Conservation (phyloP, 2,329 filamentous ascomycete species). For the Pseudogymnoascus sp. region DNA sequence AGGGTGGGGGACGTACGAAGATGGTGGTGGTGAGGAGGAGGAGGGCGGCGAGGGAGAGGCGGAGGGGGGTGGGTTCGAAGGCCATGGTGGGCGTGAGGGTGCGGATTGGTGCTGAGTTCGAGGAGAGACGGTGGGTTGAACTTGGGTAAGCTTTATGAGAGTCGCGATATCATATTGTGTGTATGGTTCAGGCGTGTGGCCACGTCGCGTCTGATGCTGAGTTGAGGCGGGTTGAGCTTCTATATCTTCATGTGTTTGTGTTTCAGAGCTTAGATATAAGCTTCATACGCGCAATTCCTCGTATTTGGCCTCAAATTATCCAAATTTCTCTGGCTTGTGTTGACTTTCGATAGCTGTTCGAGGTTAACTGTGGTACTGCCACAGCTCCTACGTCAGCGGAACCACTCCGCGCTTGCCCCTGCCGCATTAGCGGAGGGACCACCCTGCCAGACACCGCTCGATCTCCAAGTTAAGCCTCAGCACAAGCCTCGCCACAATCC, state of each 20-base stretch:
- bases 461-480: background rate
- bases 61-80: constrained; percentile 20
- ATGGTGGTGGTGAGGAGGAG: constrained; percentile 20
- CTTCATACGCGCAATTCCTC: background rate
- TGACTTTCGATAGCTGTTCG: background rate
- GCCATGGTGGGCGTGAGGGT: constrained; percentile 15
- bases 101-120: too few species aligned
- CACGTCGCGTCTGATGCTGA: background rate
- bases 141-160: background rate
- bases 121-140: background rate
- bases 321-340: background rate
- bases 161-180: background rate
- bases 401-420: background rate
- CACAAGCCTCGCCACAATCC: constrained; percentile 2
- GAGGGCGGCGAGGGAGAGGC: constrained; percentile 18
- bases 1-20: constrained; percentile 19
- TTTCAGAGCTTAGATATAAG: background rate
- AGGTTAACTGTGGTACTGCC: background rate
- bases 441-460: background rate
- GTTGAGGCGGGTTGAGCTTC: background rate
- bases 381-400: constrained; percentile 1
- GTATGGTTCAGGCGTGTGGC: background rate
- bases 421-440: constrained; percentile 4
- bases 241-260: background rate
- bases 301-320: background rate